Percentiles rank a stretch among this genome's conserved stretches.
Evolutionary conservation across 83 land plant species (phyloP).

Genomic region (Picea abies): DNA sequence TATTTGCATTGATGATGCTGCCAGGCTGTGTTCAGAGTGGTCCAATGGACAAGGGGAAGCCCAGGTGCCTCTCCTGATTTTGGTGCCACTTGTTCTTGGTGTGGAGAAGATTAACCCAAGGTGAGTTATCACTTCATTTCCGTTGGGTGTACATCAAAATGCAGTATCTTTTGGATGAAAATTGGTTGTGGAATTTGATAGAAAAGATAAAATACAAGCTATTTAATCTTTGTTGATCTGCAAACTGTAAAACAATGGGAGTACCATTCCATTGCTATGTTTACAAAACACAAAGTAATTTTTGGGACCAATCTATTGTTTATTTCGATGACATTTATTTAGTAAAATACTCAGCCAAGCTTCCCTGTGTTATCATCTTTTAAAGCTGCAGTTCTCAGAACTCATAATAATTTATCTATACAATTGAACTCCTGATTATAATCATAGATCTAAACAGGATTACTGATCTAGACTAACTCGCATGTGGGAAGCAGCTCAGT

Average conservation of each 20-base stretch:
- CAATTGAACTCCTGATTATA: neutral
- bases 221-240: too few species aligned
- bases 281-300: neutral
- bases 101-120: constrained; percentile 87
- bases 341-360: neutral
- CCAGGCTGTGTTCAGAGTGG: constrained; percentile 53
- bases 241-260: neutral
- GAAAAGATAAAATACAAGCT: neutral
- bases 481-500: neutral
- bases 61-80: constrained; percentile 66
- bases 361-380: neutral
- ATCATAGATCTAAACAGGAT: neutral
- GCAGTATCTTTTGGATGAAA: neutral
- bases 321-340: neutral
- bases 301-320: neutral
- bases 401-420: neutral
- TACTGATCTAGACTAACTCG: neutral
- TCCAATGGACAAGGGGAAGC: constrained; percentile 22
- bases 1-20: constrained; percentile 76
- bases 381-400: neutral
- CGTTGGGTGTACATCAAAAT: too few species aligned
- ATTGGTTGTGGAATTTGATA: neutral
- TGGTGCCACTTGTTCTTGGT: constrained; percentile 93
- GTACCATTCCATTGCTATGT: neutral
- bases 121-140: constrained; percentile 25